phyloP scores from a whole-genome alignment of 2,329 filamentous ascomycete genomes.

The Dothiorella sarmentorum region DNA sequence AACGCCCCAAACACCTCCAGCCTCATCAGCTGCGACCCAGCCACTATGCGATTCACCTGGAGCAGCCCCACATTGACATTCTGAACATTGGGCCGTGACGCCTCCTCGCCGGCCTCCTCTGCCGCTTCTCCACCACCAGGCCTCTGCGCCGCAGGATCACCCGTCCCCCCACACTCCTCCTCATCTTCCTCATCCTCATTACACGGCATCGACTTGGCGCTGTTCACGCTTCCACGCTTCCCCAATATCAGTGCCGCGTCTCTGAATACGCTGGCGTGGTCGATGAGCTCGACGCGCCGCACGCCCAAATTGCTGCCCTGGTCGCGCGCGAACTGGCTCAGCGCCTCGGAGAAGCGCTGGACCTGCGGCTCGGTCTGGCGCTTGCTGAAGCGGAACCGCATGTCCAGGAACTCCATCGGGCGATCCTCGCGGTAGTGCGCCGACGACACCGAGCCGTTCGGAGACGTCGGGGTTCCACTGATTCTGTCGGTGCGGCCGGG shows the following conservation, averaged over 20 bases:
- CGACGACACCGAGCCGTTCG: background rate
- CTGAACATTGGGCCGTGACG: no score
- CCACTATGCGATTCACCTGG: no score
- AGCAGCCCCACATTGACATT: no score
- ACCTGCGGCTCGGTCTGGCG: background rate
- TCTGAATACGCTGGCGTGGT: background rate
- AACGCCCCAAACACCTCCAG: no score
- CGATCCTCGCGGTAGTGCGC: background rate
- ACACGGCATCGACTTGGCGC: no score
- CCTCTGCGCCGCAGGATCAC: no score
- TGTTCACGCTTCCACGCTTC: no score
- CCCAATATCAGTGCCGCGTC: background rate
- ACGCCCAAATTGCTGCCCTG: background rate
- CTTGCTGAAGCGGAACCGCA: constrained; percentile 20
- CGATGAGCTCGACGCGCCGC: background rate
- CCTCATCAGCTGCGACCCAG: no score
- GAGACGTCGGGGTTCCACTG: background rate
- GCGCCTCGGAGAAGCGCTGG: background rate
- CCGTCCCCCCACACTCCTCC: no score
- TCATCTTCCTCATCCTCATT: no score
- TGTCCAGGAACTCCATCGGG: constrained; percentile 14
- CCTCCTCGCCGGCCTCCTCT: no score
- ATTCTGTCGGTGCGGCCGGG: background rate
- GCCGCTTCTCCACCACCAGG: no score
- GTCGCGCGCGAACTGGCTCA: background rate